Evolutionary conservation across 2,329 filamentous ascomycete species (phyloP).

Genomic region (Aureobasidium sp.): DNA sequence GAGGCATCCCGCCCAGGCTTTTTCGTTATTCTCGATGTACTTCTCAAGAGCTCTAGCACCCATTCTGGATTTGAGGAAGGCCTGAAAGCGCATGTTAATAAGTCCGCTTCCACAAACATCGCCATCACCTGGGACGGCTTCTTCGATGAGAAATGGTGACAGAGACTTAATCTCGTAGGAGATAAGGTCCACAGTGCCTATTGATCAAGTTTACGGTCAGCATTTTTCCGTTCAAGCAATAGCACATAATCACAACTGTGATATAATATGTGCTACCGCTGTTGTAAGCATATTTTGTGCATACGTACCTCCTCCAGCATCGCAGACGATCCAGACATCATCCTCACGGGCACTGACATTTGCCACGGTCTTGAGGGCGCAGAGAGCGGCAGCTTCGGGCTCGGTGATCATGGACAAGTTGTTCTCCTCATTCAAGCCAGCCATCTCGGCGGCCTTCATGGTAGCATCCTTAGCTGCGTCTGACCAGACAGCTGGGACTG

Average conservation of each 20-base stretch:
- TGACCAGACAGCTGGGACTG: constrained; percentile 70
- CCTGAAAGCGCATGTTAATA: constrained; percentile 73
- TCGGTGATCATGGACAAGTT: constrained; percentile 59
- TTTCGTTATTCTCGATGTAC: constrained; percentile 71
- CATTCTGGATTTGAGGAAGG: constrained; percentile 62
- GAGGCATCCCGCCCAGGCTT: constrained; percentile 66
- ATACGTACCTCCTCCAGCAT: constrained; percentile 50
- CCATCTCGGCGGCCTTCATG: constrained; percentile 60
- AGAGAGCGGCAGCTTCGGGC: constrained; percentile 72
- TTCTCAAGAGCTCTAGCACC: constrained; percentile 59
- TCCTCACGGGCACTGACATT: constrained; percentile 53
- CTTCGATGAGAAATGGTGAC: constrained; percentile 64
- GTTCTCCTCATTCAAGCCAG: background rate
- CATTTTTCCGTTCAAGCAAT: background rate
- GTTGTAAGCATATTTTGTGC: too few species aligned
- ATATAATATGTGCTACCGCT: too few species aligned
- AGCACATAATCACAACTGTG: background rate
- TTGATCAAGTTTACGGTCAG: background rate
- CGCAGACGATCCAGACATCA: constrained; percentile 59
- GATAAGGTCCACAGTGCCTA: constrained; percentile 57
- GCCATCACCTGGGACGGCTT: constrained; percentile 72
- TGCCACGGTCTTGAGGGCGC: constrained; percentile 71
- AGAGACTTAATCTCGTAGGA: constrained; percentile 74
- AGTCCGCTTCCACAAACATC: constrained; percentile 73
- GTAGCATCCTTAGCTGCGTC: constrained; percentile 82